phyloP scores from a whole-genome alignment of 106 monocot species.

The Platanthera guangdongensis region DNA sequence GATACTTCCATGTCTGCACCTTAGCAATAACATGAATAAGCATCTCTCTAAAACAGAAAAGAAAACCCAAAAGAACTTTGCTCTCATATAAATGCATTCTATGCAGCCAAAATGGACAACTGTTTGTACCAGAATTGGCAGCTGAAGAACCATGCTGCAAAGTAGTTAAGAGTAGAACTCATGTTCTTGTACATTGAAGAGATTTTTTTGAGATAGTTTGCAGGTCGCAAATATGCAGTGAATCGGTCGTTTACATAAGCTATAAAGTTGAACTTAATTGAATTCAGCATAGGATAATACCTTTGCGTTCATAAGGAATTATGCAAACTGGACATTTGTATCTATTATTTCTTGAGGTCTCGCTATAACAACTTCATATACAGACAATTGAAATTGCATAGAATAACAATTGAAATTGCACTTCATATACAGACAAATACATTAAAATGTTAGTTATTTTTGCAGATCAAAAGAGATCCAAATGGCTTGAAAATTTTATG shows the following conservation, averaged over 20 bases:
- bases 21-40: background rate
- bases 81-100: too few relatives aligned
- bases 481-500: too few relatives aligned
- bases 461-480: too few relatives aligned
- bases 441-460: too few relatives aligned
- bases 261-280: background rate
- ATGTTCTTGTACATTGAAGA: constrained; percentile 59
- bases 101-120: too few relatives aligned
- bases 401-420: too few relatives aligned
- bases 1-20: background rate
- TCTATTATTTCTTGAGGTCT: too few relatives aligned
- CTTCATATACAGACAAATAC: too few relatives aligned
- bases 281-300: constrained; percentile 19
- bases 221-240: constrained; percentile 57
- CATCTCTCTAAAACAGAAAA: too few relatives aligned
- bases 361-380: constrained; percentile 48
- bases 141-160: constrained; percentile 18
- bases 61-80: too few relatives aligned
- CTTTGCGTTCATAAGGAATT: constrained; percentile 38
- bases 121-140: constrained; percentile 27
- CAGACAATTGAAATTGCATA: too few relatives aligned
- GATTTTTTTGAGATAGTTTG: constrained; percentile 47
- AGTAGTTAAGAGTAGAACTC: constrained; percentile 39
- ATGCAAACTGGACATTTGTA: constrained; percentile 55
- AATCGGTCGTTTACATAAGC: background rate